phyloP scores from a whole-genome alignment of 2,329 filamentous ascomycete species.

The Stagonosporopsis vannaccii region DNA sequence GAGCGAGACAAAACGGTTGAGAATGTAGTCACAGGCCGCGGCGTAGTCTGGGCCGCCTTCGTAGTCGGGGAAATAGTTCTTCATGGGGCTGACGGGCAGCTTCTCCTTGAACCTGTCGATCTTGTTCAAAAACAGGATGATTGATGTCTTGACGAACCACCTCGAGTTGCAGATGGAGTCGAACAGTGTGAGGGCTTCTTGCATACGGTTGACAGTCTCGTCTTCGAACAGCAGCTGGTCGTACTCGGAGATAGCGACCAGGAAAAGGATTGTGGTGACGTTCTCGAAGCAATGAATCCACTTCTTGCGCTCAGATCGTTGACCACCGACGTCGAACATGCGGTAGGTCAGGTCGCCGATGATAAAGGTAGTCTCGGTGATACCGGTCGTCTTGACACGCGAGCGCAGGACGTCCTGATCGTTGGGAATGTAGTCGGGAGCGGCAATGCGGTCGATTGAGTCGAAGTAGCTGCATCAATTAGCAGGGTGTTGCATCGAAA shows the following conservation, averaged over 20 bases:
- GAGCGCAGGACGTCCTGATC: conserved; percentile 95
- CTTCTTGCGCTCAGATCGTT: conserved; percentile 97
- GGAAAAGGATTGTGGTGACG: conserved; percentile 93
- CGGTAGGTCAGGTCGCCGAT: conserved; percentile 93
- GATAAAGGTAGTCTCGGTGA: conserved; percentile 95
- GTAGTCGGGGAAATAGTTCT: conserved; percentile 78
- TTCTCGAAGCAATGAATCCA: conserved; percentile 99
- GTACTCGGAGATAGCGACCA: conserved; percentile 96
- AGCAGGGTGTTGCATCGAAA: conserved; percentile 22
- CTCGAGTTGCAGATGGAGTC: conserved; percentile 76
- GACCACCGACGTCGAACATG: conserved; percentile 97
- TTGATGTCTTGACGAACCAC: conserved; percentile 76
- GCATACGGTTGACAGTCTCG: conserved; percentile 83
- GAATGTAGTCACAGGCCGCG: conserved; percentile 96
- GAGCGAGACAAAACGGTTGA: conserved; percentile 96
- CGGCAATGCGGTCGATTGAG: conserved; percentile 88
- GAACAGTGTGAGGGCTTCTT: conserved; percentile 74
- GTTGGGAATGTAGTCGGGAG: conserved; percentile 91
- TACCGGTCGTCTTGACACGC: conserved; percentile 97
- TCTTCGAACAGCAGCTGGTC: conserved; percentile 96
- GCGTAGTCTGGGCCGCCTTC: conserved; percentile 93
- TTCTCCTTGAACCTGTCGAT: conserved; percentile 79
- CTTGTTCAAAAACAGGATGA: conserved; percentile 78
- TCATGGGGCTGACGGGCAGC: conserved; percentile 75
- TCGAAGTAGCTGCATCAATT: conserved; percentile 80